Conservation (phyloP, 768 basidiomycete genomes). For the Tylopilus balloui region DNA sequence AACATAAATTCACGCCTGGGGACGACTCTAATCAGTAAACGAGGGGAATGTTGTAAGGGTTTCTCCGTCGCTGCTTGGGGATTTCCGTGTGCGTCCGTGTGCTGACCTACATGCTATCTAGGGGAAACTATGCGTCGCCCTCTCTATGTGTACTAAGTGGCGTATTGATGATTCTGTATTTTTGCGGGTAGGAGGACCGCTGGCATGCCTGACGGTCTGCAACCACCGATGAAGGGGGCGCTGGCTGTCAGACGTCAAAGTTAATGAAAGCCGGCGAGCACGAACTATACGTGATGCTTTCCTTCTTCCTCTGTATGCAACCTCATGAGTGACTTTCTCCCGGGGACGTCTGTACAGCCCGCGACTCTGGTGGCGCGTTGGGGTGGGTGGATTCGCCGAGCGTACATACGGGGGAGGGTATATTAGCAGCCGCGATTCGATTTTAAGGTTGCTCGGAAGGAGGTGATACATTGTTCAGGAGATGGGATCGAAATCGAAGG, state of each 20-base stretch:
- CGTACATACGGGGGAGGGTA: slow-evolving; percentile 10
- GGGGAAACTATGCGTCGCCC: slow-evolving; percentile 15
- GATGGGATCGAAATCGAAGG: slow-evolving; percentile 19
- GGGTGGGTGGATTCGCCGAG: slow-evolving; percentile 12
- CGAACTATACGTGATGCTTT: slow-evolving; percentile 26
- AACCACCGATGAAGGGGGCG: slow-evolving; percentile 6
- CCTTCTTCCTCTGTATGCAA: slow-evolving; percentile 16
- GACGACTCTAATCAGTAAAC: slow-evolving; percentile 42
- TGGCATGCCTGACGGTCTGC: slow-evolving; percentile 10
- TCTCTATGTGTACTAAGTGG: slow-evolving; percentile 24
- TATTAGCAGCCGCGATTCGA: slow-evolving; percentile 12
- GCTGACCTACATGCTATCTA: slow-evolving; percentile 13
- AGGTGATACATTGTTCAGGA: slow-evolving; percentile 19
- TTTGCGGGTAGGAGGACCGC: slow-evolving; percentile 26
- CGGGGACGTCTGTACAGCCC: slow-evolving; percentile 16
- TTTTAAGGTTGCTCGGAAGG: slow-evolving; percentile 17
- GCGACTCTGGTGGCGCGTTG: slow-evolving; percentile 14
- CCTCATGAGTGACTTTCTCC: slow-evolving; percentile 21
- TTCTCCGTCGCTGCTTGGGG: background rate
- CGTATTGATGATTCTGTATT: slow-evolving; percentile 23
- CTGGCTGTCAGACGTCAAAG: slow-evolving; percentile 16
- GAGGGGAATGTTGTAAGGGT: slow-evolving; percentile 8
- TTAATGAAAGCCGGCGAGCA: slow-evolving; percentile 11
- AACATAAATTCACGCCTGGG: slow-evolving; percentile 65
- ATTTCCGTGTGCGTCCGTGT: background rate